phyloP scores from a whole-genome alignment of 371 early-diverging fungal species.

The Choanephora cucurbitarum region DNA sequence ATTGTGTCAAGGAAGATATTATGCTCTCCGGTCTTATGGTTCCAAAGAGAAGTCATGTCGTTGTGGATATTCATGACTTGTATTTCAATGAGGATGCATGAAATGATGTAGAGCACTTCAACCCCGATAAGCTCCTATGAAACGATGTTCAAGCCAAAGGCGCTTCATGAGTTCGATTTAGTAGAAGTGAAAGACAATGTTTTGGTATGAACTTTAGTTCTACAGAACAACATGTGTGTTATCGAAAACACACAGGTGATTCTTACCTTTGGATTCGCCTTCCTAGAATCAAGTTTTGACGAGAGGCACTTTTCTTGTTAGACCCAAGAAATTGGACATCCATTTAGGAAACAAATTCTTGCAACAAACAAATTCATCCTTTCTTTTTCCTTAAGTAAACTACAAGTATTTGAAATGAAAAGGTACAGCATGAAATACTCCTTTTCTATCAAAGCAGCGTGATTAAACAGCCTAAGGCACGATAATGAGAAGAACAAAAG shows the following conservation, averaged over 20 bases:
- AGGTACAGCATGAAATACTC: too few species aligned
- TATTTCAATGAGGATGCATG: slow-evolving; percentile 37
- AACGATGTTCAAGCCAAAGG: slow-evolving; percentile 9
- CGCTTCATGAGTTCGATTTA: slow-evolving; percentile 36
- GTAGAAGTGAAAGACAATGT: slow-evolving; percentile 32
- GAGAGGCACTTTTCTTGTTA: not conserved
- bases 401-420: too few species aligned
- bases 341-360: not conserved
- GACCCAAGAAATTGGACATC: not conserved
- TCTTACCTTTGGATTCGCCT: slow-evolving; percentile 14
- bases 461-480: too few species aligned
- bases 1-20: slow-evolving; percentile 36
- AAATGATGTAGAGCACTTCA: slow-evolving; percentile 6
- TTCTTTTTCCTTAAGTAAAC: too few species aligned
- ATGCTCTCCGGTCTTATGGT: slow-evolving; percentile 40
- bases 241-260: slow-evolving; percentile 13
- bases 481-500: too few species aligned
- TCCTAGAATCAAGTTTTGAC: slow-evolving; percentile 6
- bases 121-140: slow-evolving; percentile 16
- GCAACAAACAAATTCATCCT: too few species aligned
- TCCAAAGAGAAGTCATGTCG: slow-evolving; percentile 45
- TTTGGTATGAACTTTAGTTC: slow-evolving; percentile 51
- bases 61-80: slow-evolving; percentile 38
- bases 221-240: slow-evolving; percentile 51
- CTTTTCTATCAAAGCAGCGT: too few species aligned